These are phyloP conservation scores for Pelargonium australe DNA, from an alignment of 441 rosid species.

Conservation along the genomic window DNA sequence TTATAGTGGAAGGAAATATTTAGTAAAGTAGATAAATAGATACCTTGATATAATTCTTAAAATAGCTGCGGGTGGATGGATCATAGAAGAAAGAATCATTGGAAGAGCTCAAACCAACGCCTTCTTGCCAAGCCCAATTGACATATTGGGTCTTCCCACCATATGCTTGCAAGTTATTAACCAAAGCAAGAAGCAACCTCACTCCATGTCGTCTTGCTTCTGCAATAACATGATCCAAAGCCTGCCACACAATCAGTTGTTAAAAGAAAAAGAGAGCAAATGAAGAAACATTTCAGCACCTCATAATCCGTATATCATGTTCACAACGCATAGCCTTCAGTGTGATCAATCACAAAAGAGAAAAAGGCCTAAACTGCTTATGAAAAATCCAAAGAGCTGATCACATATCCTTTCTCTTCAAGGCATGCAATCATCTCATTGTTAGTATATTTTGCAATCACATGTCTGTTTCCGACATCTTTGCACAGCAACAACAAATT, in stretches of 20 bases:
- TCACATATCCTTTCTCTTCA: neutral
- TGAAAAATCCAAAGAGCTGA: neutral
- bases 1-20: neutral
- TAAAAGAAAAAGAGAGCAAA: neutral
- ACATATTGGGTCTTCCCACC: constrained; percentile 95
- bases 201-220: constrained; percentile 66
- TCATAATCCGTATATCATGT: no score
- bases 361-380: neutral
- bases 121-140: constrained; percentile 95
- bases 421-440: neutral
- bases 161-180: constrained; percentile 73
- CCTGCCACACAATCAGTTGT: constrained; percentile 12
- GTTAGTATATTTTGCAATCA: neutral
- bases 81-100: constrained; percentile 94
- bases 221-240: constrained; percentile 30
- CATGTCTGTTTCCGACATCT: no score
- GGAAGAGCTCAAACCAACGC: constrained; percentile 77
- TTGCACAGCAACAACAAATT: neutral
- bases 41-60: constrained; percentile 70
- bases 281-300: no score
- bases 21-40: neutral
- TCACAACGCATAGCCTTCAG: neutral
- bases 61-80: constrained; percentile 80
- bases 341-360: neutral
- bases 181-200: constrained; percentile 74